phyloP scores from a whole-genome alignment of 2,329 filamentous ascomycete species.

The Botrytis hyacinthi region DNA sequence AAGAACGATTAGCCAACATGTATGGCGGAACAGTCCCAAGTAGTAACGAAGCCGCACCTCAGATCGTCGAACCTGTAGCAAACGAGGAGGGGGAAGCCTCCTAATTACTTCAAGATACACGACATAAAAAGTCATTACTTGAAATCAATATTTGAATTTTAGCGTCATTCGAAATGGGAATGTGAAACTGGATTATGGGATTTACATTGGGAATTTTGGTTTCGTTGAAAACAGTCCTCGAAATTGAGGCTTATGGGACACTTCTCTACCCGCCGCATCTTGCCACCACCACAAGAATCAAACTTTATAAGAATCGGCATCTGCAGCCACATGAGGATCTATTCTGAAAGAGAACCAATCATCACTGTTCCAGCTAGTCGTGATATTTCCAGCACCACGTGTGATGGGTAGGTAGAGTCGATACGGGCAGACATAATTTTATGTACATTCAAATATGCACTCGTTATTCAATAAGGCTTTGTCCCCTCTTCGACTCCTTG shows the following conservation, averaged over 20 bases:
- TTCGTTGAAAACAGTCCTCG: background rate
- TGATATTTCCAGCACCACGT: background rate
- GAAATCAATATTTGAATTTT: conserved; percentile 25
- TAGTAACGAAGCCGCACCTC: conserved; percentile 23
- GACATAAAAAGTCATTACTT: conserved; percentile 3
- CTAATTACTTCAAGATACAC: conserved; percentile 22
- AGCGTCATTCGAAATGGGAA: conserved; percentile 30
- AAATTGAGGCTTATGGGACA: conserved; percentile 1
- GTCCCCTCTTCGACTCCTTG: background rate
- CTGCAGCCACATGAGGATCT: background rate
- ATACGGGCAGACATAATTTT: background rate
- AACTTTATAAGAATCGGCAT: background rate
- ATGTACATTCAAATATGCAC: background rate
- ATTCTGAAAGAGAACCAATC: background rate
- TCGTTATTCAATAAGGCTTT: background rate
- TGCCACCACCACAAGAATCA: background rate
- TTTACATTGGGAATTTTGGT: background rate
- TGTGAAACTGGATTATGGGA: conserved; percentile 10
- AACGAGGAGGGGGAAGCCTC: conserved; percentile 30
- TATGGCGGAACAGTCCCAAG: conserved; percentile 28
- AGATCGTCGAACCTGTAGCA: conserved; percentile 22
- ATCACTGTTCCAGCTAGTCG: background rate
- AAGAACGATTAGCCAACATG: conserved; percentile 55
- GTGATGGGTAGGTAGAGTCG: background rate
- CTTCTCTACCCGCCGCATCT: background rate